Evolutionary conservation across 371 early-diverging fungal genomes (phyloP).

Genomic region (Mucor piriformis): DNA sequence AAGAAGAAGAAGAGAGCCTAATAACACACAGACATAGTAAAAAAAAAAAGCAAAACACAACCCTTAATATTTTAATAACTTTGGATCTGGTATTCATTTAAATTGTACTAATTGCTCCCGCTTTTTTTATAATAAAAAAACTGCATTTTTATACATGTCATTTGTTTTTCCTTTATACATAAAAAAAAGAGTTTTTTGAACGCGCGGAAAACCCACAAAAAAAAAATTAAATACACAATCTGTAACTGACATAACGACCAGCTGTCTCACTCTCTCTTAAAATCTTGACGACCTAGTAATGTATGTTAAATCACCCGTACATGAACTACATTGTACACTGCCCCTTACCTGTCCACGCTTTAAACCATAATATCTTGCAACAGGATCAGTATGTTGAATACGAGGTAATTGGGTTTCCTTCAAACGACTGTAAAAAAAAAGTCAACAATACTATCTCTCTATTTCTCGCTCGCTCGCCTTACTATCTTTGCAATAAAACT

Average conservation of each 20-base stretch:
- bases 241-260: slow-evolving; percentile 94
- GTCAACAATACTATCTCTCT: not conserved
- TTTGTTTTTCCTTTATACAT: too few species aligned
- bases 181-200: too few species aligned
- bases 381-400: slow-evolving; percentile 91
- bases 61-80: not conserved
- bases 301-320: not conserved
- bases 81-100: not conserved
- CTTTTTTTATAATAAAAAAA: not conserved
- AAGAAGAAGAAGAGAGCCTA: slow-evolving; percentile 35
- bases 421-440: slow-evolving; percentile 67
- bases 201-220: too few species aligned
- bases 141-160: not conserved
- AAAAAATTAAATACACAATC: slow-evolving; percentile 75
- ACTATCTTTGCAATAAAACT: slow-evolving; percentile 91
- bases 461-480: too few species aligned
- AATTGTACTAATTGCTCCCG: not conserved
- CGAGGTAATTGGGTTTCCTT: slow-evolving; percentile 97
- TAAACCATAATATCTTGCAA: slow-evolving; percentile 98
- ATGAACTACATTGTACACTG: not conserved
- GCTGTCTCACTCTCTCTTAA: slow-evolving; percentile 96
- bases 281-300: slow-evolving; percentile 87
- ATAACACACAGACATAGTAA: not conserved
- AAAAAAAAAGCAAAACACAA: not conserved
- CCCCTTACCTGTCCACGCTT: slow-evolving; percentile 84